Conservation (phyloP, 139 green algal genomes). For the Chlorella sp. region DNA sequence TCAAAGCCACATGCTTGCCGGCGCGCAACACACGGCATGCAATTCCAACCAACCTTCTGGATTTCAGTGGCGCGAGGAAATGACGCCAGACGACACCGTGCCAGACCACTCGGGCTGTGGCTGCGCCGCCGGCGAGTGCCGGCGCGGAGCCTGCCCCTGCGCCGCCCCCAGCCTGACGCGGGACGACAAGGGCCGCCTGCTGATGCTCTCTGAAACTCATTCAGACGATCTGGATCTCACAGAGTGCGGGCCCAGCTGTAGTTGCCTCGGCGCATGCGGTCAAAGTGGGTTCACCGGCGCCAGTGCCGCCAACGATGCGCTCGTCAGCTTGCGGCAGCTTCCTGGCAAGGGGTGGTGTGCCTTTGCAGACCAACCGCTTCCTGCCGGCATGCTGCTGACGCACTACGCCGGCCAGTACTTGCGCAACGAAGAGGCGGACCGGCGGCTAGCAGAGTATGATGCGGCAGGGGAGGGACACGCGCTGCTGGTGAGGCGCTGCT, state of each 20-base stretch:
- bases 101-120: not conserved
- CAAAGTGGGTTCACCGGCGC: not conserved
- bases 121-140: not conserved
- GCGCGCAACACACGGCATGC: too few species aligned
- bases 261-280: slow-evolving; percentile 30
- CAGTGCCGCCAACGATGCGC: not conserved
- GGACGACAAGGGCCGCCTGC: not conserved
- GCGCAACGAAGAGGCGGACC: slow-evolving; percentile 42
- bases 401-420: slow-evolving; percentile 54
- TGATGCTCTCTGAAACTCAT: not conserved
- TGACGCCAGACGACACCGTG: not conserved
- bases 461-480: slow-evolving; percentile 53
- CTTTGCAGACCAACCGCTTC: slow-evolving; percentile 30
- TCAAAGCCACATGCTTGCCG: too few species aligned
- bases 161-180: not conserved
- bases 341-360: slow-evolving; percentile 59
- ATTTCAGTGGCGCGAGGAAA: not conserved
- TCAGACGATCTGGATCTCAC: not conserved
- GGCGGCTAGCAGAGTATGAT: slow-evolving; percentile 61
- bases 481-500: slow-evolving; percentile 59
- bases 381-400: slow-evolving; percentile 50
- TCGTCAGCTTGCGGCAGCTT: not conserved
- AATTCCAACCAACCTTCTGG: not conserved
- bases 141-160: slow-evolving; percentile 9
- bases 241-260: slow-evolving; percentile 56